Conservation (phyloP, 2,329 filamentous ascomycete species). For the Capronia americana region DNA sequence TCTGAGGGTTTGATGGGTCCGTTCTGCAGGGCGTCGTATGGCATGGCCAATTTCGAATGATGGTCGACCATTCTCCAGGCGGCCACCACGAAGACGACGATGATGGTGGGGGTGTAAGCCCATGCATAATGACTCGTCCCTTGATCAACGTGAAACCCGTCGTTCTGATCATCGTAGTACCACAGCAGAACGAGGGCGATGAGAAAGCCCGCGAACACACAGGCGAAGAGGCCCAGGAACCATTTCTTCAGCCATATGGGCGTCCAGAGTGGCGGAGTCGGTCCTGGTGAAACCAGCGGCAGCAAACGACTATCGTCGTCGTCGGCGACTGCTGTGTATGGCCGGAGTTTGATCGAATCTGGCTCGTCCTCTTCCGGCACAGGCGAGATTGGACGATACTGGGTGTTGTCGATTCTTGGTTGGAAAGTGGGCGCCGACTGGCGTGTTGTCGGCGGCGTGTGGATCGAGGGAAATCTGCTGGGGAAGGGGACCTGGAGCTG, state of each 20-base stretch:
- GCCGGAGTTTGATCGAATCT: constrained; percentile 28
- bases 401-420: constrained; percentile 22
- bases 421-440: constrained; percentile 17
- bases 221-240: constrained; percentile 33
- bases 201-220: constrained; percentile 31
- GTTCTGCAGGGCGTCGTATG: constrained; percentile 44
- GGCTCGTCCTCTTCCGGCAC: constrained; percentile 36
- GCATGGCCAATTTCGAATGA: constrained; percentile 43
- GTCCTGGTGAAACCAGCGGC: constrained; percentile 8
- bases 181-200: constrained; percentile 35
- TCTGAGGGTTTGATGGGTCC: constrained; percentile 39
- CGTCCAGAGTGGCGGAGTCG: constrained; percentile 35
- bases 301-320: constrained; percentile 27
- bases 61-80: constrained; percentile 46
- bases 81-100: constrained; percentile 43
- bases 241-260: constrained; percentile 37
- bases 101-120: constrained; percentile 39
- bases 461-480: constrained; percentile 34
- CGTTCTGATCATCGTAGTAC: constrained; percentile 27
- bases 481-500: constrained; percentile 20
- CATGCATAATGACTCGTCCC: constrained; percentile 37
- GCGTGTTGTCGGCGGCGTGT: constrained; percentile 12
- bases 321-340: constrained; percentile 12
- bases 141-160: constrained; percentile 33
- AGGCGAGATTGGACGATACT: constrained; percentile 32